These are phyloP conservation scores for Hyphodiscus hymeniophilus DNA, from an alignment of 495 filamentous ascomycete genomes.

Conservation along the genomic window DNA sequence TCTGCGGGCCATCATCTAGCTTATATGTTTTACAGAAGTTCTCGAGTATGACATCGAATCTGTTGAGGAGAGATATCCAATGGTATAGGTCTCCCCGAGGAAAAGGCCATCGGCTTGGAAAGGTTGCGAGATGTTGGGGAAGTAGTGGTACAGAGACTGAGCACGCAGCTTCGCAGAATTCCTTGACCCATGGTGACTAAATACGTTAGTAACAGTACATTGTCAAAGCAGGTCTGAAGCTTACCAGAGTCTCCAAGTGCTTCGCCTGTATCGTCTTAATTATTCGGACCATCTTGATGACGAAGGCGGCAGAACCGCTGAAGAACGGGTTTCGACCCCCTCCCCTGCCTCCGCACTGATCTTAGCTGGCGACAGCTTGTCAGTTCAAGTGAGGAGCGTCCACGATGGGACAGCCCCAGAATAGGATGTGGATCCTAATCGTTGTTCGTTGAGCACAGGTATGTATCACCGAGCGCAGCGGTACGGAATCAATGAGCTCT, in stretches of 20 bases:
- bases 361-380: slow-evolving; percentile 19
- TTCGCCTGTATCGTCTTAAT: slow-evolving; percentile 87
- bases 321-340: slow-evolving; percentile 16
- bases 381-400: slow-evolving; percentile 18
- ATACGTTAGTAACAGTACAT: slow-evolving; percentile 8
- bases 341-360: slow-evolving; percentile 16
- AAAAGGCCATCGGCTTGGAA: slow-evolving; percentile 87
- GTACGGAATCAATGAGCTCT: slow-evolving; percentile 6
- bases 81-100: slow-evolving; percentile 96
- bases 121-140: slow-evolving; percentile 64
- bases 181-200: slow-evolving; percentile 77
- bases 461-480: not conserved
- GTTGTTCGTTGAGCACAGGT: slow-evolving; percentile 5
- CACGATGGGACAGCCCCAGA: slow-evolving; percentile 17
- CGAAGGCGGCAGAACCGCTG: slow-evolving; percentile 45
- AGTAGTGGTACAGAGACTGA: slow-evolving; percentile 67
- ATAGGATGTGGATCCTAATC: not conserved
- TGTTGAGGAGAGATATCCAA: slow-evolving; percentile 92
- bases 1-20: slow-evolving; percentile 74
- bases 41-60: slow-evolving; percentile 85
- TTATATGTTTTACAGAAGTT: slow-evolving; percentile 74
- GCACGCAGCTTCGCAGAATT: slow-evolving; percentile 63
- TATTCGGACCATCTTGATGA: slow-evolving; percentile 81
- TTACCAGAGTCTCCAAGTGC: slow-evolving; percentile 90
- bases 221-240: slow-evolving; percentile 24